A percentile compares a stretch with the other conserved stretches of the same genome.
Conservation (phyloP, 1,284 basidiomycete species). For the Apiotrichum sp. region DNA sequence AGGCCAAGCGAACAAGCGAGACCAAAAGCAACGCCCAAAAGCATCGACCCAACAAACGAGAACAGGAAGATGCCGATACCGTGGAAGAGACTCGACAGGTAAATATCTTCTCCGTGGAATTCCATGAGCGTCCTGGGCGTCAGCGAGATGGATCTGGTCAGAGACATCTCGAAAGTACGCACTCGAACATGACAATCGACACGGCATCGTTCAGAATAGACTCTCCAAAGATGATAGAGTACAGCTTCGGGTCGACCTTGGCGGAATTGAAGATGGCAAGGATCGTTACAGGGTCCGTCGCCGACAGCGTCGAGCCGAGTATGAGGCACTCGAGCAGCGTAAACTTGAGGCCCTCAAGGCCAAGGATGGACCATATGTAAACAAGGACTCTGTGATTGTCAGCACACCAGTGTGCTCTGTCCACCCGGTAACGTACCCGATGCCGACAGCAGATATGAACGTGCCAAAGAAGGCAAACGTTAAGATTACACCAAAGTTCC, state of each 20-base stretch:
- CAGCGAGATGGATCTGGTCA: background rate
- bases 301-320: conserved; percentile 93
- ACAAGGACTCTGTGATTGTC: conserved; percentile 62
- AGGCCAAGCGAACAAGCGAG: conserved; percentile 83
- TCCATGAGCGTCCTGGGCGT: conserved; percentile 65
- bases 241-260: conserved; percentile 97
- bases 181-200: conserved; percentile 98
- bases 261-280: conserved; percentile 98
- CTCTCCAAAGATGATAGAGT: conserved; percentile 97
- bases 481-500: conserved; percentile 94
- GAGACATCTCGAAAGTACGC: background rate
- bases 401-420: background rate
- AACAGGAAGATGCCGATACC: conserved; percentile 94
- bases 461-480: conserved; percentile 95
- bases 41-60: conserved; percentile 90
- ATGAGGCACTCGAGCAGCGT: conserved; percentile 86
- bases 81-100: conserved; percentile 82
- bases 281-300: conserved; percentile 97
- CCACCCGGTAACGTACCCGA: conserved; percentile 59
- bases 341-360: conserved; percentile 72
- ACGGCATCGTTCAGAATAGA: conserved; percentile 97
- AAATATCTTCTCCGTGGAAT: conserved; percentile 81
- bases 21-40: conserved; percentile 84
- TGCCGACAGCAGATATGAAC: conserved; percentile 91
- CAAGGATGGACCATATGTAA: conserved; percentile 89